Percentiles rank a stretch among this genome's conserved stretches.
phyloP scores from a whole-genome alignment of 352 stramenopile species.

The Globisporangium perplexum region DNA sequence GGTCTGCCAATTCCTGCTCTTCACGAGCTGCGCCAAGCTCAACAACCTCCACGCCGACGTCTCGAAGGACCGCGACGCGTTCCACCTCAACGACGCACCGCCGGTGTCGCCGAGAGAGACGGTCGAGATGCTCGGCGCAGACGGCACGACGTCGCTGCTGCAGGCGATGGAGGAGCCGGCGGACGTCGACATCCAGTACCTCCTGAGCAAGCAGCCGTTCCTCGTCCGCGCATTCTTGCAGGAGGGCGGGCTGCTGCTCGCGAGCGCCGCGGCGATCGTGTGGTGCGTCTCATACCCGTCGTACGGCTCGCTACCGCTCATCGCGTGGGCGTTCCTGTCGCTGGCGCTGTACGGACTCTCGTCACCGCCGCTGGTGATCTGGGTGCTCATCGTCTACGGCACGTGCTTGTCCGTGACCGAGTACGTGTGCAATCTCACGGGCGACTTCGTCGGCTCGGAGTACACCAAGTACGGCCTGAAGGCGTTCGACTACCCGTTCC shows the following conservation, averaged over 20 bases:
- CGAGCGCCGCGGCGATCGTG: conserved; percentile 55
- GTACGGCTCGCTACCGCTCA: conserved; percentile 60
- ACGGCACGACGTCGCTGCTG: conserved; percentile 9
- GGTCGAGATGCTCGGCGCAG: conserved; percentile 7
- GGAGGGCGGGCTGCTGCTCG: conserved; percentile 61
- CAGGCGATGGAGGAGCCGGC: conserved; percentile 14
- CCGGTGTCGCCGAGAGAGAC: conserved; percentile 6
- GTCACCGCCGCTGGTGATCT: conserved; percentile 43
- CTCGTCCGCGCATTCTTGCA: conserved; percentile 55
- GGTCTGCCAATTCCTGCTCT: conserved; percentile 47
- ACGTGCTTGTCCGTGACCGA: conserved; percentile 48
- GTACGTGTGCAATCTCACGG: conserved; percentile 66
- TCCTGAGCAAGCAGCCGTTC: conserved; percentile 63
- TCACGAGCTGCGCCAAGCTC: conserved; percentile 57
- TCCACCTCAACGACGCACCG: conserved; percentile 1
- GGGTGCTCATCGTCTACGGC: conserved; percentile 58
- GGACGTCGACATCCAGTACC: conserved; percentile 34
- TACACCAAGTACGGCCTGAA: conserved; percentile 59
- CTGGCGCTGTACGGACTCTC: conserved; percentile 61
- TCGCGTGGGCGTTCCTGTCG: conserved; percentile 59
- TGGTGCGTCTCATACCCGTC: conserved; percentile 84
- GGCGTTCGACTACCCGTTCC: conserved; percentile 65
- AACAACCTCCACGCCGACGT: conserved; percentile 42
- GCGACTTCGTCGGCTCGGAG: conserved; percentile 33
- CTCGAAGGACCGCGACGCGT: conserved; percentile 12